Evolutionary conservation across 176 grass and related monocot genomes (phyloP).

Genomic region (Carex littledalei): DNA sequence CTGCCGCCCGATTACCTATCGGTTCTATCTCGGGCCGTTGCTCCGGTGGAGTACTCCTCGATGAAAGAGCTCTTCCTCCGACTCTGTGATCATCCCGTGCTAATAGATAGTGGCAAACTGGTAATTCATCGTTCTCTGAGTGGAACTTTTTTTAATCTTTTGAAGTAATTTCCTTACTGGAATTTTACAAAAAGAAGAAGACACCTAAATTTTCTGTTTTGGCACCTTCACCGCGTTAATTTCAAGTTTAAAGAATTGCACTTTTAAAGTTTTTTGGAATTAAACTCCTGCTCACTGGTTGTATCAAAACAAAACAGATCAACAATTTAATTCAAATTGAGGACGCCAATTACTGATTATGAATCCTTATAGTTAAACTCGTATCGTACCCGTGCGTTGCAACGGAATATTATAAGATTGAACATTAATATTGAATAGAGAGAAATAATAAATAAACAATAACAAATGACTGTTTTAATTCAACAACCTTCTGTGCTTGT

Average conservation of each 20-base stretch:
- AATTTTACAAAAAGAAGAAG: neutral
- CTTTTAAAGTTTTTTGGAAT: neutral
- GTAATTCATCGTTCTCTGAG: neutral
- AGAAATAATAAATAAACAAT: no score
- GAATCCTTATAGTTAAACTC: neutral
- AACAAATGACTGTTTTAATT: no score
- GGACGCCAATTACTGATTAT: neutral
- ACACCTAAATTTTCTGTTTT: neutral
- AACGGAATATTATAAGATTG: no score
- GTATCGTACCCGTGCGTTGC: no score
- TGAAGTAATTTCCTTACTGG: neutral
- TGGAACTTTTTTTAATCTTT: no score
- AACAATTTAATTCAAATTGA: neutral
- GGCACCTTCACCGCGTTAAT: neutral
- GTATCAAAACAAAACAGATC: neutral
- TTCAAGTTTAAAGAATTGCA: neutral
- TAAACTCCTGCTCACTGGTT: neutral
- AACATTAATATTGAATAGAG: no score
- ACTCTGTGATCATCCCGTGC: constrained; percentile 33
- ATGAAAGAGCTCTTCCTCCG: constrained; percentile 35
- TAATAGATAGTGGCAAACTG: constrained; percentile 30
- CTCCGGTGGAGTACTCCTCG: neutral
- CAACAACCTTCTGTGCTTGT: no score
- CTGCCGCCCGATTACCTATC: constrained; percentile 15
- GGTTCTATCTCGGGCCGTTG: constrained; percentile 16